Evolutionary conservation across 495 filamentous ascomycete species (phyloP).

Genomic region (Thermothielavioides terrestris): DNA sequence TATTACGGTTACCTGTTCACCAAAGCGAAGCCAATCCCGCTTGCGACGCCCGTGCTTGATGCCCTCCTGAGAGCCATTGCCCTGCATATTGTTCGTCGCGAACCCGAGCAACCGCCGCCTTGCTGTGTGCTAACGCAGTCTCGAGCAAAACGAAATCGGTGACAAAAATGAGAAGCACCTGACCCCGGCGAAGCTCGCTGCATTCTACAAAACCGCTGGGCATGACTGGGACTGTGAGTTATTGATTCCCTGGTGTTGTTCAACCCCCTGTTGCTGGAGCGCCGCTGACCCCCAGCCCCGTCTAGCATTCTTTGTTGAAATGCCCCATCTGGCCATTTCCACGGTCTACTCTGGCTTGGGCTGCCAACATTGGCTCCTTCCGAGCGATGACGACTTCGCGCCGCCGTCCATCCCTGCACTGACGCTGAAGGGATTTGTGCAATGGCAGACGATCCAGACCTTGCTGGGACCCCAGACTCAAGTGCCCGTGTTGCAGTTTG

Average conservation of each 20-base stretch:
- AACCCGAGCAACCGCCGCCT: not conserved
- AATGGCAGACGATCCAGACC: slow-evolving; percentile 90
- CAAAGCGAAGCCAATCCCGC: slow-evolving; percentile 50
- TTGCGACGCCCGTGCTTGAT: slow-evolving; percentile 65
- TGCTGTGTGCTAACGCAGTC: not conserved
- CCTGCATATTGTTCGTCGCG: slow-evolving; percentile 63
- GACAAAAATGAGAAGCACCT: slow-evolving; percentile 56
- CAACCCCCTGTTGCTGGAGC: too few species aligned
- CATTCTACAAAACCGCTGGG: slow-evolving; percentile 81
- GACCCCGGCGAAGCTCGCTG: slow-evolving; percentile 72
- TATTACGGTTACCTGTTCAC: slow-evolving; percentile 85
- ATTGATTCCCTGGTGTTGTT: not conserved
- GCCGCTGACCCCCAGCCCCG: not conserved
- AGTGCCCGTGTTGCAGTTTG: slow-evolving; percentile 71
- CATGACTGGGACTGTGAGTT: slow-evolving; percentile 72
- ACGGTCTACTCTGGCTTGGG: slow-evolving; percentile 89
- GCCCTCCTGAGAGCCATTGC: slow-evolving; percentile 72
- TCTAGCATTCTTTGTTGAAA: slow-evolving; percentile 59
- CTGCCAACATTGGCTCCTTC: slow-evolving; percentile 67
- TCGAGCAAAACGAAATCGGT: slow-evolving; percentile 53
- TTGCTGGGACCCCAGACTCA: slow-evolving; percentile 84
- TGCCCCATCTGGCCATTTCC: slow-evolving; percentile 64
- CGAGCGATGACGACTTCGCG: slow-evolving; percentile 59
- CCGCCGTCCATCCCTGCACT: slow-evolving; percentile 73
- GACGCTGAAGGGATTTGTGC: slow-evolving; percentile 73